Evolutionary conservation across 2,329 filamentous ascomycete species (phyloP).

Genomic region (Fusarium transvaalense): DNA sequence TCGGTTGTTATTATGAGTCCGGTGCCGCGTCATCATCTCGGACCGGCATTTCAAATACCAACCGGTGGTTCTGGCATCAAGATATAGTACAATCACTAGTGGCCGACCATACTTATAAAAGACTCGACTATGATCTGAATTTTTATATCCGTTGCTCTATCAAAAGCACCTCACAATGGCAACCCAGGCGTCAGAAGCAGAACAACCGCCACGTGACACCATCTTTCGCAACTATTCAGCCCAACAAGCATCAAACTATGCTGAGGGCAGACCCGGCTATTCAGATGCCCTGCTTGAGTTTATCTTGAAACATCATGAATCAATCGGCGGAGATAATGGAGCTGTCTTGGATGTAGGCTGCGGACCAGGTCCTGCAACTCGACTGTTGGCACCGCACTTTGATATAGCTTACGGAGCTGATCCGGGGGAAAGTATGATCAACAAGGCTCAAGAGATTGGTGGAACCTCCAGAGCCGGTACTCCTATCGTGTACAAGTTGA

Average conservation of each 20-base stretch:
- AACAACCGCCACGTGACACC: neutral
- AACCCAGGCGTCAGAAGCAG: neutral
- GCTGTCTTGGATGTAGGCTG: slow-evolving; percentile 9
- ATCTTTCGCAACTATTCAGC: slow-evolving; percentile 14
- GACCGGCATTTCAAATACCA: neutral
- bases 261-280: neutral
- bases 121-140: no score
- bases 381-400: slow-evolving; percentile 9
- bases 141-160: no score
- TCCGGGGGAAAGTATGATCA: slow-evolving; percentile 6
- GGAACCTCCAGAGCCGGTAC: neutral
- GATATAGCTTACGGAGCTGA: slow-evolving; percentile 5
- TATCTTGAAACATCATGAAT: neutral
- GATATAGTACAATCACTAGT: neutral
- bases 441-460: neutral
- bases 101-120: no score
- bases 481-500: neutral
- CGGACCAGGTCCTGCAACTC: slow-evolving; percentile 6
- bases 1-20: neutral
- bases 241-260: slow-evolving; percentile 13
- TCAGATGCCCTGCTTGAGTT: neutral
- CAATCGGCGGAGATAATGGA: neutral
- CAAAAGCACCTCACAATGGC: neutral
- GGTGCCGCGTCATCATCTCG: neutral
- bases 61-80: neutral